These are phyloP conservation scores for Penicillium cosmopolitanum DNA, from an alignment of 495 filamentous ascomycete genomes.

Conservation along the genomic window DNA sequence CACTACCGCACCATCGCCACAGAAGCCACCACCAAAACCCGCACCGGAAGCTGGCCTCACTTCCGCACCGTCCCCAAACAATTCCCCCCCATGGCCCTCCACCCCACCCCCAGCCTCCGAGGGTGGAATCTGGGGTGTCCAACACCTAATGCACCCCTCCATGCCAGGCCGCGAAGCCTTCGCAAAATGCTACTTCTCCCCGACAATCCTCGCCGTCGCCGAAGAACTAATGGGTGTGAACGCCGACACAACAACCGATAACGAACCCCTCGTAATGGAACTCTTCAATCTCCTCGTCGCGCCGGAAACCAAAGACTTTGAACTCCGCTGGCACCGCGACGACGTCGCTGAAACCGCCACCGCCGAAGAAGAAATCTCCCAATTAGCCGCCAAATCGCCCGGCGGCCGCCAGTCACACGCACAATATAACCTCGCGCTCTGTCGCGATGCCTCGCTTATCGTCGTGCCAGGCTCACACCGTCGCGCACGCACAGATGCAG, in stretches of 20 bases:
- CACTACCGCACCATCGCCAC: constrained; percentile 58
- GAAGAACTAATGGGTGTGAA: constrained; percentile 57
- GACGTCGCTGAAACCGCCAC: constrained; percentile 64
- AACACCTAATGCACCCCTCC: constrained; percentile 76
- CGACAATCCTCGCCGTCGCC: constrained; percentile 56
- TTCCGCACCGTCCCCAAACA: constrained; percentile 83
- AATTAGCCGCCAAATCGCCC: constrained; percentile 48
- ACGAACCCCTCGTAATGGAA: constrained; percentile 70
- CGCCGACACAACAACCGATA: constrained; percentile 26
- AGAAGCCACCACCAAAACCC: constrained; percentile 58
- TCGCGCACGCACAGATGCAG: constrained; percentile 65
- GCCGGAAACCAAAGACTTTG: constrained; percentile 63
- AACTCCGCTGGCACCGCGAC: constrained; percentile 77
- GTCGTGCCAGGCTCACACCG: constrained; percentile 73
- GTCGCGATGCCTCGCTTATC: constrained; percentile 65
- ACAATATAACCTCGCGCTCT: constrained; percentile 80
- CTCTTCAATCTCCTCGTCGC: constrained; percentile 78
- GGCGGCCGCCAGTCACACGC: constrained; percentile 60
- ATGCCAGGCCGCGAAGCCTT: constrained; percentile 60
- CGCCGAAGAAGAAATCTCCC: constrained; percentile 55
- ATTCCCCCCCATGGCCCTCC: constrained; percentile 76
- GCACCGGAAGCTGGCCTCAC: constrained; percentile 70
- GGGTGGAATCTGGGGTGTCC: constrained; percentile 82
- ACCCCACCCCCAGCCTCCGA: constrained; percentile 49
- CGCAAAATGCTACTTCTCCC: constrained; percentile 67